A percentile compares a stretch with the other conserved stretches of the same genome.
Evolutionary conservation across 805 yeast species (phyloP).

Genomic region (Metschnikowia arizonensis): DNA sequence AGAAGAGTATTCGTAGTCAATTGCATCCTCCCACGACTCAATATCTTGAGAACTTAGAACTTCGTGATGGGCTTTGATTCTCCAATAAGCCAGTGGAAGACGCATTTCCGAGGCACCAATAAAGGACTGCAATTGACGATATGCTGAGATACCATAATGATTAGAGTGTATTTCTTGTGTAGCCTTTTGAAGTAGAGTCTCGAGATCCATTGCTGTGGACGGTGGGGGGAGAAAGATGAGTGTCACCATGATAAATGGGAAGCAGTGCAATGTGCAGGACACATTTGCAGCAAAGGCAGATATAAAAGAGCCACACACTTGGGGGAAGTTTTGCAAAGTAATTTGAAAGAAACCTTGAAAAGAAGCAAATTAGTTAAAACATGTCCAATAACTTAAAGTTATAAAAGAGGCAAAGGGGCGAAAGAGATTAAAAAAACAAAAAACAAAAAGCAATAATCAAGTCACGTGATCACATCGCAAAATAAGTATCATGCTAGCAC

Average conservation of each 20-base stretch:
- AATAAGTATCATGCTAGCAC: too few relatives aligned
- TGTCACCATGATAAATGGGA: background rate
- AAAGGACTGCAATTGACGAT: background rate
- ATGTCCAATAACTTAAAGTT: too few relatives aligned
- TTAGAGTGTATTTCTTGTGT: background rate
- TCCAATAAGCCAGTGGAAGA: conserved; percentile 7
- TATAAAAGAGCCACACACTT: background rate
- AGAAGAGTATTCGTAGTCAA: conserved; percentile 1
- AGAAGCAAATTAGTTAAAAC: background rate
- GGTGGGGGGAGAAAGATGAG: background rate
- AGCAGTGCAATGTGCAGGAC: background rate
- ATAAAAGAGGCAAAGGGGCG: too few relatives aligned
- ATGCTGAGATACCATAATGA: background rate
- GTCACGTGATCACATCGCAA: too few relatives aligned
- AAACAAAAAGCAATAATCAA: too few relatives aligned
- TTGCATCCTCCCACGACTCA: conserved; percentile 9
- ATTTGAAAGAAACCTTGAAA: background rate
- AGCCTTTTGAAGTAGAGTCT: background rate
- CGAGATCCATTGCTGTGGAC: background rate
- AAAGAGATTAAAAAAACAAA: too few relatives aligned
- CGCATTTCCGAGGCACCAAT: background rate
- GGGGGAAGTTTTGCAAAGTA: background rate
- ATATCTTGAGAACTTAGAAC: conserved; percentile 7
- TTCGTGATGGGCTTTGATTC: background rate
- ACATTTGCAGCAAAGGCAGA: background rate